Evolutionary conservation across 73 alveolate species (phyloP), one percentile per base, ranked within the genome.

Genomic region (Stentor roeselii): DNA sequence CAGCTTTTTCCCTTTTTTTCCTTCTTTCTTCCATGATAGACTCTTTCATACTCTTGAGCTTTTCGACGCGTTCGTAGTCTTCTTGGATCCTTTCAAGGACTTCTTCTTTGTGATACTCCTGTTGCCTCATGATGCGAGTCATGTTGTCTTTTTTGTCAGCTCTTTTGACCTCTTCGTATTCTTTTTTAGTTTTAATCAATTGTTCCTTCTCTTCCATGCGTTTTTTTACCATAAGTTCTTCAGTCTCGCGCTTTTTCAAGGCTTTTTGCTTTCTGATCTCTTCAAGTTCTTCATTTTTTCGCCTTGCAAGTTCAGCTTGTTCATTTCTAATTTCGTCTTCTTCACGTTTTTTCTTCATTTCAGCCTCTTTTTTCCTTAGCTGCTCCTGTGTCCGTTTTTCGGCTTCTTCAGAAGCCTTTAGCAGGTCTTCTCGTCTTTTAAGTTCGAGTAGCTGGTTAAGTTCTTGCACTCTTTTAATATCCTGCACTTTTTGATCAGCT

Each of bases 111-210:
- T 67, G 80, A 2, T 30, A 30, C 11, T 2, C 37, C 42, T 30
- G 37, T 32, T 83, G 67, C 3, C 39, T 58, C 59, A 30, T 37
- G 0, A 35, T 42, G 3, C 59, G 0, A 75, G 67, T 42, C 59
- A 60, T 34, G 31, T 80, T 35, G 31, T 75, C 60, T 67, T 34
- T 77, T 31, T 34, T n/a, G 75, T 76, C 89, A 60, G 82, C 50
- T 60, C 59, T 83, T 60, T 75, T 83, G 30, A 21, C 21, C 11
- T 32, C 42, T 30, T 67, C 80, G 21, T 27, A 1, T 67, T 67
- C 80, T 1, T 40, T 67, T 2, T 67, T 67, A 34, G 37, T 67
- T 67, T 21, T 21, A 15, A 67, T 67, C 42, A 21, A 15, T 11
- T 67, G 80, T 3, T 67, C 80, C 2, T 67, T 67, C 34, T 67